Base-by-base conservation (phyloP, 768 basidiomycete genomes). In the Thelephora aurantiotincta region DNA sequence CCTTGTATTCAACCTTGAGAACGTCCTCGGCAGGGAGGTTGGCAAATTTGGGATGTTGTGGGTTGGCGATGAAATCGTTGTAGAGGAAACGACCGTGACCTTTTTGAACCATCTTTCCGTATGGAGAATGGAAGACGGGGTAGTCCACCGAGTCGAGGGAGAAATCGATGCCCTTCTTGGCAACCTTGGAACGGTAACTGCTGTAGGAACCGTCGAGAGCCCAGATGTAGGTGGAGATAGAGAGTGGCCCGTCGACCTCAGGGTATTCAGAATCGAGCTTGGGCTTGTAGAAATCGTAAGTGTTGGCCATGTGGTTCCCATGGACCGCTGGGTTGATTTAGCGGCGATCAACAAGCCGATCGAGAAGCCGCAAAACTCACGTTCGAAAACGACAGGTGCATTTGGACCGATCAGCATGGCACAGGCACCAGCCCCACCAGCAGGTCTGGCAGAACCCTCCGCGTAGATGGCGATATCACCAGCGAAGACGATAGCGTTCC, bases 281-380 rank as follows among this genome's bases (percentile, higher is more conserved):
- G 43, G 96, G 96, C 72, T 99, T 99, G 82, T 96, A 99, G 66
- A 97, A 98, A 68, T 99, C 96, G 66, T 94, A 97, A 0, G 83
- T 89, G 71, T 99, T 94, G 52, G 84, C 83, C 86, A 98, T 97
- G 71, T 92, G 88, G 45, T 81, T 90, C 20, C 93, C 94, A 65
- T 97, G 96, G 38, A 41, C 12, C 9, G 38, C 38, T 41, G 22
- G 22, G 9, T 4, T 5, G 38, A 7, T 9, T 41, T 14, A 41
- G 14, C 22, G 38, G 26, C 14, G 18, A 41, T 16, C 38, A 34
- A 26, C 14, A 35, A 16, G 43, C 11, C 9, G 5, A 30, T 30
- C 66, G 50, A 74, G 48, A 18, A 45, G 33, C 48, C 36, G 7
- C 30, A 46, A 36, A 42, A 75, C 91, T 70, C 65, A 97, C 94